phyloP scores from a whole-genome alignment of 768 basidiomycete species.

The Naganishia vishniacii region DNA sequence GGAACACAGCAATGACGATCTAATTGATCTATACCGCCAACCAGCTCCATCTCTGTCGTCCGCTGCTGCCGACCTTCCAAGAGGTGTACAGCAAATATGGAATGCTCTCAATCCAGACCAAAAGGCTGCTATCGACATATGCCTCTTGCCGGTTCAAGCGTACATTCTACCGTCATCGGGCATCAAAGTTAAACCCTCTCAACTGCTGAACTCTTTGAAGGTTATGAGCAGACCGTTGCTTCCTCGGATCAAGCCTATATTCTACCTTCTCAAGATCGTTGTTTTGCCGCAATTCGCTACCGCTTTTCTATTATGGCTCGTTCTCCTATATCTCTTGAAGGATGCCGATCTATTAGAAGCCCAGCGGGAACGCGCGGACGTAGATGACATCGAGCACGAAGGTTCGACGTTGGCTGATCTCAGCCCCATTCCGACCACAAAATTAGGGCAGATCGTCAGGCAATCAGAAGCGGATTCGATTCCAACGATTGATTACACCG shows the following conservation, averaged over 20 bases:
- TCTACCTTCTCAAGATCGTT: constrained; percentile 78
- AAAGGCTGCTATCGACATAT: constrained; percentile 29
- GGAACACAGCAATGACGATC: background rate
- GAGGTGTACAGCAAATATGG: constrained; percentile 36
- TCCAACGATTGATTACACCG: constrained; percentile 8
- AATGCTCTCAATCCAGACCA: constrained; percentile 38
- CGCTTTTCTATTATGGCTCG: constrained; percentile 63
- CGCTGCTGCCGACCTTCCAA: constrained; percentile 10
- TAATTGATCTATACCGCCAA: constrained; percentile 9
- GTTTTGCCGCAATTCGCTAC: constrained; percentile 77
- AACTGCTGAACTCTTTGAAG: constrained; percentile 37
- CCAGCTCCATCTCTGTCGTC: constrained; percentile 4
- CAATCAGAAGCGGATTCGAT: background rate
- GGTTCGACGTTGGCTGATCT: background rate
- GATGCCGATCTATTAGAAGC: constrained; percentile 85
- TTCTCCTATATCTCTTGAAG: constrained; percentile 81
- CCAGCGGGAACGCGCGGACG: constrained; percentile 54
- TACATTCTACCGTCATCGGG: constrained; percentile 24
- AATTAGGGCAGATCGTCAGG: constrained; percentile 3
- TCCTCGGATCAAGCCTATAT: constrained; percentile 53
- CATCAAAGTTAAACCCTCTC: constrained; percentile 36
- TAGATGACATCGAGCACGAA: constrained; percentile 3
- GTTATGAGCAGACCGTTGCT: constrained; percentile 34
- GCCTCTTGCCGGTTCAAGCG: background rate
- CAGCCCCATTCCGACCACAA: background rate